phyloP scores from a whole-genome alignment of 208 protist species.

The Leishmania gerbilli region DNA sequence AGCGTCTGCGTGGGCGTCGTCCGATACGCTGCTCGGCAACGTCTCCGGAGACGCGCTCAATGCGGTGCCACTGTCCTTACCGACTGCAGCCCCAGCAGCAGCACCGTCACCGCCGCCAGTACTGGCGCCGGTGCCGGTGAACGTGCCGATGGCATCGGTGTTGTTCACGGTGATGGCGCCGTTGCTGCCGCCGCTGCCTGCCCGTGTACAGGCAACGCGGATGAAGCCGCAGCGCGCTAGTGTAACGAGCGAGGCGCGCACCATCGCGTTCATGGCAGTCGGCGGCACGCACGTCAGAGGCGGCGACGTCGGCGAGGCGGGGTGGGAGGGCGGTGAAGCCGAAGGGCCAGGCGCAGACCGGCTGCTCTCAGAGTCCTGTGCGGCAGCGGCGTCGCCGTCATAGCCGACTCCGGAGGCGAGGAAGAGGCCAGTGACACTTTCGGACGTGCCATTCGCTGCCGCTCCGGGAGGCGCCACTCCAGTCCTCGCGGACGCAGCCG shows the following conservation, averaged over 20 bases:
- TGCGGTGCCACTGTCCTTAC: not conserved
- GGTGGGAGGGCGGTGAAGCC: not conserved
- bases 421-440: not conserved
- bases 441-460: not conserved
- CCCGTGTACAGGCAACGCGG: not conserved
- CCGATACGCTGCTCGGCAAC: not conserved
- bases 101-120: not conserved
- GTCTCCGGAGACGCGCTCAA: not conserved
- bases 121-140: not conserved
- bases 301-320: not conserved
- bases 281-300: conserved; percentile 9
- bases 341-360: not conserved
- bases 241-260: conserved; percentile 17
- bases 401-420: not conserved
- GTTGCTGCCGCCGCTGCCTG: not conserved
- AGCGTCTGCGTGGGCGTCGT: not conserved
- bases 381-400: not conserved
- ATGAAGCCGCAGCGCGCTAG: conserved; percentile 27
- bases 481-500: not conserved
- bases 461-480: not conserved
- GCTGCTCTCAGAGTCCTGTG: conserved; percentile 16
- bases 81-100: not conserved
- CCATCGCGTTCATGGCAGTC: conserved; percentile 17
- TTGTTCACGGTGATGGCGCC: not conserved
- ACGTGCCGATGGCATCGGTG: not conserved